These are phyloP conservation scores for Favolaschia claudopus DNA, from an alignment of 768 basidiomycete species.

Conservation along the genomic window DNA sequence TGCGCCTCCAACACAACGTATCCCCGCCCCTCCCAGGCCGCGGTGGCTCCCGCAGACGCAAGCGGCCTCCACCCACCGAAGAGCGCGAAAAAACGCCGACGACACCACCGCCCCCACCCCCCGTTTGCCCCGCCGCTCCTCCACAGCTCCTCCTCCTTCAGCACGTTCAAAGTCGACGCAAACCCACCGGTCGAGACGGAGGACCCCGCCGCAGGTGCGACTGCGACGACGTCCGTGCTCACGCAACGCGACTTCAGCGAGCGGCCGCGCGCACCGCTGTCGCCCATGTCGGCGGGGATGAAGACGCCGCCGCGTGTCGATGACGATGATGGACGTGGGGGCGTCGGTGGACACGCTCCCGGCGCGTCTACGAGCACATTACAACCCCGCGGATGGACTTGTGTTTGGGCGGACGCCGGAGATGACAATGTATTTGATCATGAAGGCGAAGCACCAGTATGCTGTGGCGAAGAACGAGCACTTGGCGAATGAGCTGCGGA, in stretches of 20 bases:
- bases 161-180: constrained; percentile 71
- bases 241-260: constrained; percentile 29
- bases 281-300: constrained; percentile 21
- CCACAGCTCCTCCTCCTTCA: constrained; percentile 51
- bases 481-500: constrained; percentile 70
- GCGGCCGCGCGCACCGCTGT: constrained; percentile 7
- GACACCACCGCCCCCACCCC: constrained; percentile 32
- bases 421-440: constrained; percentile 73
- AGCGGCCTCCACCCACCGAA: constrained; percentile 63
- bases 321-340: constrained; percentile 48
- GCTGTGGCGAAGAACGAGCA: constrained; percentile 71
- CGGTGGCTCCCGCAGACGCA: constrained; percentile 75
- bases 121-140: constrained; percentile 31
- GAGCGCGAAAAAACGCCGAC: constrained; percentile 38
- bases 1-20: constrained; percentile 88
- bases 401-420: constrained; percentile 73
- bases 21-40: constrained; percentile 76
- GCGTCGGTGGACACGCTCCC: constrained; percentile 59
- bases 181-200: constrained; percentile 50
- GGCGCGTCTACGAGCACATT: constrained; percentile 55
- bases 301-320: constrained; percentile 27
- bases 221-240: constrained; percentile 41
- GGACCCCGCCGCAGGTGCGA: constrained; percentile 38
- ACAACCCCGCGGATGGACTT: constrained; percentile 65
- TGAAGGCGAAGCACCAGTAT: constrained; percentile 82